Conservation (phyloP, 768 basidiomycete species). For the Royoungia palumana region DNA sequence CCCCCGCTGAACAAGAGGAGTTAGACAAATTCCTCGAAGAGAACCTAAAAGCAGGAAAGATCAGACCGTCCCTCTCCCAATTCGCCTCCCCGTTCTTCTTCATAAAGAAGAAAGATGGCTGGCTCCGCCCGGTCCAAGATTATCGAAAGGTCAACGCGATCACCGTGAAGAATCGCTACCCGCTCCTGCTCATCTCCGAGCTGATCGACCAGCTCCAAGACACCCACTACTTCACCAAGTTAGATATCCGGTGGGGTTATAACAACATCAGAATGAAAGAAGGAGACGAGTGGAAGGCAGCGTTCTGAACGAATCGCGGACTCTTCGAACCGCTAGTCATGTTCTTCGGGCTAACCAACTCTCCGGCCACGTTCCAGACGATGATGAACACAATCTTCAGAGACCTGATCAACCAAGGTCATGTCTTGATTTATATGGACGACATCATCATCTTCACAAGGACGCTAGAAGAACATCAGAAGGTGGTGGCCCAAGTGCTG, state of each 20-base stretch:
- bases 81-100: conserved; percentile 27
- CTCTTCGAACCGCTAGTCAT: background rate
- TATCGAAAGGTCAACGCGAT: conserved; percentile 29
- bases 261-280: conserved; percentile 29
- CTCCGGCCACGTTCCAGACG: conserved; percentile 21
- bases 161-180: conserved; percentile 28
- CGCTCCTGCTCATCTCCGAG: conserved; percentile 22
- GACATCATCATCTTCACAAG: conserved; percentile 35
- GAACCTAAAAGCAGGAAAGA: conserved; percentile 1
- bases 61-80: conserved; percentile 18
- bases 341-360: conserved; percentile 3
- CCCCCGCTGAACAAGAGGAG: background rate
- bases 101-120: conserved; percentile 36
- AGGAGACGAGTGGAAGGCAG: conserved; percentile 33
- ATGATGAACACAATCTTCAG: conserved; percentile 24
- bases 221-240: conserved; percentile 23
- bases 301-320: conserved; percentile 15
- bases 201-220: conserved; percentile 21
- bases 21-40: background rate
- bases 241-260: conserved; percentile 33
- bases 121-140: conserved; percentile 30
- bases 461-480: conserved; percentile 27
- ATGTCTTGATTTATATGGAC: conserved; percentile 37
- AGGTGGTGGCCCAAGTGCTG: background rate
- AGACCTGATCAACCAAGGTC: conserved; percentile 5